These are phyloP conservation scores for Geoglossum glabrum DNA, from an alignment of 495 filamentous ascomycete genomes.

Conservation along the genomic window DNA sequence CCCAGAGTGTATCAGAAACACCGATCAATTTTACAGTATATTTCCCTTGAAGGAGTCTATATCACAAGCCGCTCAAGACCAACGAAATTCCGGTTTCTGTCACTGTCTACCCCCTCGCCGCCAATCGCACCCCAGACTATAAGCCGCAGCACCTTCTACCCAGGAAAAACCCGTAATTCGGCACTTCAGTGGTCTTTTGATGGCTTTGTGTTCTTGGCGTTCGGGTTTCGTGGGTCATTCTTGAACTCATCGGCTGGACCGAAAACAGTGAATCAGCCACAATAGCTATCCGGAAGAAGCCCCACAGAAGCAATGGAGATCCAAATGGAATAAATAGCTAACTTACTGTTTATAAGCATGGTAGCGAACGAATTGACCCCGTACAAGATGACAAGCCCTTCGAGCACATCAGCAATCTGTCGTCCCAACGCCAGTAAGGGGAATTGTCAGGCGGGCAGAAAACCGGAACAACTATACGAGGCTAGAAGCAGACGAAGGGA, in stretches of 20 bases:
- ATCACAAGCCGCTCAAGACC: background rate
- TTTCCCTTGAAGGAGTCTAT: background rate
- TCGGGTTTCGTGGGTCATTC: conserved; percentile 87
- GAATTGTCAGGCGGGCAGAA: background rate
- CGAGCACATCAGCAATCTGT: conserved; percentile 17
- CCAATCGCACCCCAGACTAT: background rate
- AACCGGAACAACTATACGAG: conserved; percentile 11
- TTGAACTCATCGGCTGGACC: conserved; percentile 67
- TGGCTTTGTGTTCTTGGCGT: conserved; percentile 31
- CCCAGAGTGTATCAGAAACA: background rate
- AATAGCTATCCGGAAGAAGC: background rate
- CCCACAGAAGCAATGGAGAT: background rate
- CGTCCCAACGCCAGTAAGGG: background rate
- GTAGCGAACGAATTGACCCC: conserved; percentile 64
- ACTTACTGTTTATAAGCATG: conserved; percentile 52
- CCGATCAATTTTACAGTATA: background rate
- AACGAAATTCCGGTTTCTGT: background rate
- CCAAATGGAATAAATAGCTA: conserved; percentile 3
- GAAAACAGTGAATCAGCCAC: conserved; percentile 3
- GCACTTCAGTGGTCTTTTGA: conserved; percentile 5
- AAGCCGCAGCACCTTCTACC: background rate
- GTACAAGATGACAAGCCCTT: conserved; percentile 68
- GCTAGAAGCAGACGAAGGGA: conserved; percentile 8
- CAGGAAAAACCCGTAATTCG: background rate
- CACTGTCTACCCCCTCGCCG: background rate